These are phyloP conservation scores for Aspergillus pseudotamarii DNA, from an alignment of 2,329 filamentous ascomycete species.

Conservation along the genomic window DNA sequence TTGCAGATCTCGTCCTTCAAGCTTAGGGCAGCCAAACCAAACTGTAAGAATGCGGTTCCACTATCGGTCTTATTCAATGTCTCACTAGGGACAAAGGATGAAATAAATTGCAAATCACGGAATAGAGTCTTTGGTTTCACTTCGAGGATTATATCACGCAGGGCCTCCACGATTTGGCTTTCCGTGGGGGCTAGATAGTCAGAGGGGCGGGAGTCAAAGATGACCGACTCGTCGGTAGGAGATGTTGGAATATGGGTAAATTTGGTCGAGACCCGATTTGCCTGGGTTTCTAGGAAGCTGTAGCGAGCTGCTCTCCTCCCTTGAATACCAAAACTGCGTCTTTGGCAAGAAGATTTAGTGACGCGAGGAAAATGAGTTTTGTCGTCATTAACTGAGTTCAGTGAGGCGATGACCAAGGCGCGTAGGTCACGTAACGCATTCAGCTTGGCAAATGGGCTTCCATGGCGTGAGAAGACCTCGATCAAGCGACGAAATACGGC, in stretches of 20 bases:
- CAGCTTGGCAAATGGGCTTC: conserved; percentile 85
- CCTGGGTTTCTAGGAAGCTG: conserved; percentile 36
- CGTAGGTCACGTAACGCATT: conserved; percentile 81
- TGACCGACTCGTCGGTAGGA: conserved; percentile 32
- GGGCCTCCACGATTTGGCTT: conserved; percentile 63
- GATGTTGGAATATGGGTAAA: conserved; percentile 25
- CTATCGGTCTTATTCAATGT: conserved; percentile 61
- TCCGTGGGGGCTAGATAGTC: conserved; percentile 60
- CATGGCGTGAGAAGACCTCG: conserved; percentile 83
- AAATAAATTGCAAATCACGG: conserved; percentile 75
- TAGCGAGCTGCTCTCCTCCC: conserved; percentile 27
- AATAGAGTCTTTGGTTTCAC: conserved; percentile 80
- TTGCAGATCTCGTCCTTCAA: conserved; percentile 86
- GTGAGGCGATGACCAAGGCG: conserved; percentile 75
- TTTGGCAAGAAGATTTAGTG: conserved; percentile 6
- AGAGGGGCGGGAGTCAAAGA: conserved; percentile 41
- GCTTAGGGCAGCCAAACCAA: conserved; percentile 81
- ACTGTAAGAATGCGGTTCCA: conserved; percentile 85
- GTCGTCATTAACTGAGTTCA: conserved; percentile 59
- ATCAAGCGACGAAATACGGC: conserved; percentile 78
- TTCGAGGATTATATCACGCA: conserved; percentile 68
- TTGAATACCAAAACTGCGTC: conserved; percentile 12
- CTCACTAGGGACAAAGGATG: conserved; percentile 61
- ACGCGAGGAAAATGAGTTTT: conserved; percentile 11
- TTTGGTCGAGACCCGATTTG: conserved; percentile 16